Percentiles rank a stretch among this genome's conserved stretches.
Evolutionary conservation across 1,284 basidiomycete genomes (phyloP).

Genomic region (Cerrena zonata): DNA sequence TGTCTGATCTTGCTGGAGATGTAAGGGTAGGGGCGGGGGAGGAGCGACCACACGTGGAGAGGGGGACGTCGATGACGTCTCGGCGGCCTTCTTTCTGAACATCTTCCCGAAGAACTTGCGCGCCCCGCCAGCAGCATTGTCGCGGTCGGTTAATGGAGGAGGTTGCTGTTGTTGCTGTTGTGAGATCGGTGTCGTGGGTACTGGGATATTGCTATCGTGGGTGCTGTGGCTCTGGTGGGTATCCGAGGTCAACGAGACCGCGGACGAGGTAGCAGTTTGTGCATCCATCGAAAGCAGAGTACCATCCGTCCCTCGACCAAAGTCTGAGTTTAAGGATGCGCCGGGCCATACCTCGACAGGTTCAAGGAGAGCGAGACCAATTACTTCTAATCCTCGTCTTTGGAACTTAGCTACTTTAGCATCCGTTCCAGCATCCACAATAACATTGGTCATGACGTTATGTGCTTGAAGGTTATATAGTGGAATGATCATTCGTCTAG

Average conservation of each 20-base stretch:
- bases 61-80: slow-evolving; percentile 22
- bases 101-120: slow-evolving; percentile 8
- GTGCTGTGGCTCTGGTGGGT: not conserved
- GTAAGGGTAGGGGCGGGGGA: slow-evolving; percentile 12
- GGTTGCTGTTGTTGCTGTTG: slow-evolving; percentile 2
- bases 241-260: slow-evolving; percentile 10
- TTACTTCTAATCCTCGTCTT: slow-evolving; percentile 78
- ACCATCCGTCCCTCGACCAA: slow-evolving; percentile 6
- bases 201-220: slow-evolving; percentile 7
- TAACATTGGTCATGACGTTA: slow-evolving; percentile 85
- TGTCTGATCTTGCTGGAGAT: slow-evolving; percentile 1
- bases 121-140: not conserved
- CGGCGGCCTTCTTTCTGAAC: slow-evolving; percentile 2
- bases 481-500: slow-evolving; percentile 78
- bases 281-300: slow-evolving; percentile 6
- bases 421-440: slow-evolving; percentile 90
- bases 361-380: slow-evolving; percentile 73
- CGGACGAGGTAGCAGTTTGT: slow-evolving; percentile 13
- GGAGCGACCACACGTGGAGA: slow-evolving; percentile 6
- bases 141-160: too few species aligned
- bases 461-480: slow-evolving; percentile 92
- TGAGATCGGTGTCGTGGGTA: slow-evolving; percentile 3
- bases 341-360: slow-evolving; percentile 72
- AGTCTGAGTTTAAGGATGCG: slow-evolving; percentile 12
- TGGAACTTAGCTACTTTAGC: slow-evolving; percentile 88